Percentiles rank a stretch among this genome's conserved stretches.
These are phyloP conservation scores for Neoboletus subvelutipes DNA, from an alignment of 768 basidiomycete species.

Conservation along the genomic window DNA sequence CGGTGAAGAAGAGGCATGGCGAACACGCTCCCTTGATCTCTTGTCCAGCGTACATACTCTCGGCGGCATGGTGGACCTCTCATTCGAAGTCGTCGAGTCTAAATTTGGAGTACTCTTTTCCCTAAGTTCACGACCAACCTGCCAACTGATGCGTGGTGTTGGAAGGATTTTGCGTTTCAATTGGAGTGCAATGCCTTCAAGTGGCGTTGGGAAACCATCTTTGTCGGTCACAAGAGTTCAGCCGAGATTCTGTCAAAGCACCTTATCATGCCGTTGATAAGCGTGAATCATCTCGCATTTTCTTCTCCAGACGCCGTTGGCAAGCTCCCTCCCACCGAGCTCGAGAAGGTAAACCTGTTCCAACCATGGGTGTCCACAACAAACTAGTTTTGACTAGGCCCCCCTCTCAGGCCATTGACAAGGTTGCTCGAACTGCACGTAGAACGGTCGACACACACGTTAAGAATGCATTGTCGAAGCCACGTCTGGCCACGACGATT, in stretches of 20 bases:
- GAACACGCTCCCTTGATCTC: slow-evolving; percentile 50
- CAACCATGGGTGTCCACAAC: slow-evolving; percentile 4
- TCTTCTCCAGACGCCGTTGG: slow-evolving; percentile 55
- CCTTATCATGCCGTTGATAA: slow-evolving; percentile 74
- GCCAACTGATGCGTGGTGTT: slow-evolving; percentile 14
- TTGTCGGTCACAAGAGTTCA: slow-evolving; percentile 59
- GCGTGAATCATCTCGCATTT: slow-evolving; percentile 66
- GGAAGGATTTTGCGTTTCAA: slow-evolving; percentile 66
- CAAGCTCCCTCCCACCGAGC: slow-evolving; percentile 54
- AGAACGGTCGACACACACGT: slow-evolving; percentile 69
- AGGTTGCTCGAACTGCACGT: slow-evolving; percentile 65
- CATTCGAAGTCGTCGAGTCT: slow-evolving; percentile 60
- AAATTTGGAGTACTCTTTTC: slow-evolving; percentile 50
- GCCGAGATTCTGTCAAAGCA: slow-evolving; percentile 77
- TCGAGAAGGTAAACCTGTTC: slow-evolving; percentile 56
- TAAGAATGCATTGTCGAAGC: slow-evolving; percentile 67
- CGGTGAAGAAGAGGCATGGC: slow-evolving; percentile 63
- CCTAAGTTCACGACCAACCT: slow-evolving; percentile 2
- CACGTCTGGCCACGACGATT: slow-evolving; percentile 64
- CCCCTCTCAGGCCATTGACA: slow-evolving; percentile 59
- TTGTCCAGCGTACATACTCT: slow-evolving; percentile 61
- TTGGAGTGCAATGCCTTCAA: slow-evolving; percentile 59
- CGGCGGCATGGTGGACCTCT: slow-evolving; percentile 53
- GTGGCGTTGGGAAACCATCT: slow-evolving; percentile 80
- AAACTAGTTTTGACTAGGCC: slow-evolving; percentile 2